Base-by-base conservation (phyloP, 192 early-diverging fungal genomes). In the Backusella mclennaniae region DNA sequence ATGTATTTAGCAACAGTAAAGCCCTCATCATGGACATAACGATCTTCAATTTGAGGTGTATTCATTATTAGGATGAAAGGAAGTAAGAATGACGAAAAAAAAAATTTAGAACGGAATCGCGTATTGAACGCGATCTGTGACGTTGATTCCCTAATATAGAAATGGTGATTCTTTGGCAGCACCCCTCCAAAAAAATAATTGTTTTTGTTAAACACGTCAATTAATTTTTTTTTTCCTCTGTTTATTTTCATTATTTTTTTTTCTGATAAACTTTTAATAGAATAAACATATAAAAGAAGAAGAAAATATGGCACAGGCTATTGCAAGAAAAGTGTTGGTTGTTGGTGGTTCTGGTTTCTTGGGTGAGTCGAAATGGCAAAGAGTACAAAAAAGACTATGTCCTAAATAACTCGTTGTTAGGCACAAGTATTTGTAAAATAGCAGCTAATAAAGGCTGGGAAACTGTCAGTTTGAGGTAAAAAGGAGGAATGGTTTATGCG, bases 281-380 rank as follows among this genome's bases (percentile, higher is more conserved):
- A 26, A 23, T 26, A 59, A 19, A 56, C 1, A 26, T 23, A 59
- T 23, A 59, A 23, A 14, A 59, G 2, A 14, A 9, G 26, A 11
- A 53, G 21, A 12, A 2, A 26, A 59, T 26, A 77, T 77, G 76
- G n/a, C 69, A 35, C 68, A 77, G 44, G 14, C 81, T 41, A 14
- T 77, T 23, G 66, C 77, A 71, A 66, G 66, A 35, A 85, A 82
- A 36, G 74, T 91, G 15, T 82, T 91, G 63, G 90, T 91, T 5
- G 90, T 90, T 11, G 90, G 90, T 56, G 90, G 90, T 3, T 82
- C 85, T 5, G 90, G 90, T 19, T 90, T 87, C 76, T 71, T 91
- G 26, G 90, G 90, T 80, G 83, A 84, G 42, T 71, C 12, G 21
- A 59, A 23, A 59, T 59, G 56, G 4, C 56, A 59, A 59, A 59